phyloP scores from a whole-genome alignment of 2,329 filamentous ascomycete species.

The Catunica adiposa region DNA sequence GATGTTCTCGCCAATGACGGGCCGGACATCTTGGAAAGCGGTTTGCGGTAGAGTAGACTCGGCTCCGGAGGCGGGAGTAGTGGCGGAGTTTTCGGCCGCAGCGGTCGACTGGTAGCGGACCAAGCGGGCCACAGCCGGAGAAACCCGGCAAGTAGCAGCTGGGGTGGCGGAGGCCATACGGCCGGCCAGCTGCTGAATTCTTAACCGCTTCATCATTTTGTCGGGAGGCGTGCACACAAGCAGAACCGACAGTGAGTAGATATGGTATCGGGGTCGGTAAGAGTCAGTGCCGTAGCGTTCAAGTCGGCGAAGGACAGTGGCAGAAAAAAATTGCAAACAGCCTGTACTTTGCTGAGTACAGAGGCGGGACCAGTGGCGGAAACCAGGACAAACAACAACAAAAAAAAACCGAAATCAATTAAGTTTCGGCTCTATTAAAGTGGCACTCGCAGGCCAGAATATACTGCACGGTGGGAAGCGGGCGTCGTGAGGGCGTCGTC shows the following conservation, averaged over 20 bases:
- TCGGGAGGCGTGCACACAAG: background rate
- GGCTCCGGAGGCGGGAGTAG: conserved; percentile 14
- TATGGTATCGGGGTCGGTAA: background rate
- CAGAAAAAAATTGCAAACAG: background rate
- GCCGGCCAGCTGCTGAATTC: conserved; percentile 13
- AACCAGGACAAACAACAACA: background rate
- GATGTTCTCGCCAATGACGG: conserved; percentile 18
- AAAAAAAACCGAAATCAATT: background rate
- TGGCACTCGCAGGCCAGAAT: background rate
- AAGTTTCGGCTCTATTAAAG: background rate
- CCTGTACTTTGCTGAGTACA: background rate
- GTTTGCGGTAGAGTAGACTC: conserved; percentile 10
- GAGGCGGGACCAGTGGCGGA: background rate
- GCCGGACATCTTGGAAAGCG: conserved; percentile 12
- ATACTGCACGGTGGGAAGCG: background rate
- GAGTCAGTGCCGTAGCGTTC: background rate
- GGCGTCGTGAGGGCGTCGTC: conserved; percentile 4
- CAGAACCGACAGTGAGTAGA: background rate
- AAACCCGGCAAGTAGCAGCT: conserved; percentile 2
- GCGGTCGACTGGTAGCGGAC: conserved; percentile 23
- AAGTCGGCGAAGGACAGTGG: background rate
- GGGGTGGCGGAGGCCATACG: conserved; percentile 14
- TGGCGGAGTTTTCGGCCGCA: conserved; percentile 14
- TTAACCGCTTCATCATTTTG: conserved; percentile 15
- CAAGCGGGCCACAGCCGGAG: conserved; percentile 10